A percentile compares a stretch with the other conserved stretches of the same genome.
These are phyloP conservation scores for Scutellospora calospora DNA, from an alignment of 371 early-diverging fungal species.

Conservation along the genomic window DNA sequence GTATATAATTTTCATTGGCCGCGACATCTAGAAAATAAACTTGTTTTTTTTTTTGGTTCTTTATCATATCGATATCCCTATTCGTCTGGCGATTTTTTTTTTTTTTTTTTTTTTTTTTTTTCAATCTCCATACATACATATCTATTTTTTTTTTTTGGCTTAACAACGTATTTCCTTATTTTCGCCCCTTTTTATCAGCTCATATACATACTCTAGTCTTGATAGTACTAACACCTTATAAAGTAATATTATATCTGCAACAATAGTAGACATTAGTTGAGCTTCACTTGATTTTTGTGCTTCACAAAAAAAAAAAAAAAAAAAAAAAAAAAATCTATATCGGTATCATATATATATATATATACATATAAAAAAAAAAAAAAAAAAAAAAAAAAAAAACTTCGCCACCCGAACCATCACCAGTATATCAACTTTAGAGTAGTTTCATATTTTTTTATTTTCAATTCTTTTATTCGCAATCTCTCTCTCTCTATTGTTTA, in stretches of 20 bases:
- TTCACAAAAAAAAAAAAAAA: not conserved
- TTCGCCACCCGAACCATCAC: conserved; percentile 15
- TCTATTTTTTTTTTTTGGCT: conserved; percentile 7
- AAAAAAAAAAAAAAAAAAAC: conserved; percentile 8
- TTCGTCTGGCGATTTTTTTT: not conserved
- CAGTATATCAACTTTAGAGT: not conserved
- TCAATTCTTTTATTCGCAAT: not conserved
- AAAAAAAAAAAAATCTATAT: not conserved
- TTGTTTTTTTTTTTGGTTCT: not conserved
- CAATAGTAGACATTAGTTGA: conserved; percentile 12
- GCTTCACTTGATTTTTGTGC: not conserved
- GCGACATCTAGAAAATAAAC: not conserved
- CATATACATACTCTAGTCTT: not conserved
- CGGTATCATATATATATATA: too few species aligned
- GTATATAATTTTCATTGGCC: not conserved
- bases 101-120: conserved; percentile 3
- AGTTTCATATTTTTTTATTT: not conserved
- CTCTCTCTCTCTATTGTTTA: not conserved
- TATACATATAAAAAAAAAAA: too few species aligned
- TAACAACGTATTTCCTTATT: not conserved
- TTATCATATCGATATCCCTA: too few species aligned
- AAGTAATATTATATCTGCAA: not conserved
- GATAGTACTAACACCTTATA: conserved; percentile 1
- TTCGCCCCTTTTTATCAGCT: not conserved
- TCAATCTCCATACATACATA: not conserved